Base-by-base conservation (phyloP, 2,329 filamentous ascomycete species). In the Setomelanomma holmii region DNA sequence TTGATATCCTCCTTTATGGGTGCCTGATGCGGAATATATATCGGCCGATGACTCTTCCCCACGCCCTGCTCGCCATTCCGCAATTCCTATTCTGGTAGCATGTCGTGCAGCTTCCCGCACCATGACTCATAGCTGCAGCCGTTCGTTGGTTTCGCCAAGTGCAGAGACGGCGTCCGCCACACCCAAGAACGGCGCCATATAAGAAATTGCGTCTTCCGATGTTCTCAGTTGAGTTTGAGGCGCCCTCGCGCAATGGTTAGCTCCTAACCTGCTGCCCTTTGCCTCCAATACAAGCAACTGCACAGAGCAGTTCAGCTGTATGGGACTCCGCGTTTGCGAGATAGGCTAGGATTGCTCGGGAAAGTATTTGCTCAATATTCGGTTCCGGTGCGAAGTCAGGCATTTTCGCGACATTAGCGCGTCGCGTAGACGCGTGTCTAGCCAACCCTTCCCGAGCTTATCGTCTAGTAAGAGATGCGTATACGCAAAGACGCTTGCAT, bases 401-500 rank as follows among this genome's bases (percentile, higher is more conserved):
- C 86, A 87, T 5, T 79, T 78, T 63, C 86, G 83, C 51, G 77
- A 78, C 45, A 72, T 74, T 51, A 96, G 68, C 44, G 84, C 76
- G 49, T 82, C 79, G 12, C 74, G 79, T 45, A 96, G 76, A 46
- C 80, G 78, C 54, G 81, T 82, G 50, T 90, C 85, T 52, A 78
- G 79, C 89, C 90, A 93, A 8, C 68, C 71, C 14, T 69, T 68
- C 1, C 76, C 79, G 58, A 91, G 66, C 1, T 65, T 67, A 27
- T 86, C 81, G 53, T 89, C 86, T 45, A 96, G 76, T 45, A 98
- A 79, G 44, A 96, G 78, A 73, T 96, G 86, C 0, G 90, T 93
- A 74, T 97, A 99, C 3, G 91, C 87, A 76, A 97, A 98, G 2
- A 98, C 85, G 47, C 86, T 86, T 5, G 93, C 93, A 75, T 99